Evolutionary conservation across 2,329 filamentous ascomycete genomes (phyloP), one percentile per base, ranked within the genome.

Genomic region (Penicillium sp.): DNA sequence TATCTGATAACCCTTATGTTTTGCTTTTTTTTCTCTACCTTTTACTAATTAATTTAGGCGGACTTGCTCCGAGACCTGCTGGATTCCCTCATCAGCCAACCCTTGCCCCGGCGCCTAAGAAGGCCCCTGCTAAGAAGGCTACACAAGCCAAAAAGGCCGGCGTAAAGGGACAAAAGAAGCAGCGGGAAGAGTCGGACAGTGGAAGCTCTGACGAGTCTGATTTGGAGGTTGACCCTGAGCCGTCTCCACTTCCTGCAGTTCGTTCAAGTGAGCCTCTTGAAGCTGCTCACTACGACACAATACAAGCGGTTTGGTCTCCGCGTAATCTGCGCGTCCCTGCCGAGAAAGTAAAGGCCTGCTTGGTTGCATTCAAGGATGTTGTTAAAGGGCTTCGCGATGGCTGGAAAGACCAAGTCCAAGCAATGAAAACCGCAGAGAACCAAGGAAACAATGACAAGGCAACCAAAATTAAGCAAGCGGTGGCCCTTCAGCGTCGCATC

Each of bases 231-330:
- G 82, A 84, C 58, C 78, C 79, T 22, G 85, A 88, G 62, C 76
- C 79, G 17, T 85, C 84, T 17, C 87, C 87, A 24, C 73, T 88
- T 8, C 84, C 86, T 12, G 68, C 78, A 22, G 76, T 77, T 60
- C 80, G 86, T 28, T 84, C 86, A 10, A 80, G 77, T 40, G 83
- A 85, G 50, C 80, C 83, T 5, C 77, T 84, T 62, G 83, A 79
- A 67, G 85, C 81, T 47, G 81, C 82, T 15, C 80, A 82, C 58
- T 89, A 88, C 73, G 86, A 88, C 70, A 81, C 85, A 10, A 83
- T 88, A 59, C 85, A 86, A 72, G 85, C 86, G 33, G 82, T 88
- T 12, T 89, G 87, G 86, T 83, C 80, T 53, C 82, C 84, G 50
- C 82, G 82, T 62, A 84, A 83, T 64, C 82, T 81, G 63, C 74